Evolutionary conservation across 2,329 filamentous ascomycete genomes (phyloP), one percentile per base, ranked within the genome.

Genomic region (Cercospora beticola): DNA sequence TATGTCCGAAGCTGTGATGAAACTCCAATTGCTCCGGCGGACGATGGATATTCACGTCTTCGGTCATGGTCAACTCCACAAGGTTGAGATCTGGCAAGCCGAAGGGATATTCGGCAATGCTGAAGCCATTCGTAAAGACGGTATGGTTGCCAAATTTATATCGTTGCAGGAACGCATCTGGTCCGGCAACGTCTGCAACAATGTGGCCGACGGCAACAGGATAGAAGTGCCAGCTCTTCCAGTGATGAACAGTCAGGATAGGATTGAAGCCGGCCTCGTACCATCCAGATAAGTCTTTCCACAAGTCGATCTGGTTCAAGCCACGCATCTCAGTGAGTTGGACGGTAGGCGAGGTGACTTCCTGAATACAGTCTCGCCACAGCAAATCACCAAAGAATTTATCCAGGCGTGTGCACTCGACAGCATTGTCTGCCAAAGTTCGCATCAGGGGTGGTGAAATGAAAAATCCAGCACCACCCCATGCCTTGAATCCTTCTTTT

Each of bases 391-490:
- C 73, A 43, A 73, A 76, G 59, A 69, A 70, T 54, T 68, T 64
- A 61, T 73, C 73, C 9, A 75, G 56, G 2, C 61, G 64, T 28
- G 68, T 70, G 56, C 75, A 76, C 23, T 71, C 66, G 9, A 71
- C 67, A 16, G 70, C 69, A 57, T 70, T 64, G 36, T 71, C 69
- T 12, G 73, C 73, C 14, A 76, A 56, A 12, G 62, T 71, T n/a
- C 60, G 63, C 71, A 76, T 74, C 14, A 76, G 65, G 3, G 75
- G 75, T n/a, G 70, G 69, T 18, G 73, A 74, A 18, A 76, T 61
- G 68, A 76, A 74, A 60, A 76, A 74, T 16, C 74, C 75, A 26
- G 74, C 75, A 36, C 75, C 75, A 54, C 75, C 75, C 73, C 72
- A 76, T 43, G 75, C 74, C 60, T 75, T 76, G 68, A 74, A 76